Percentiles rank a stretch among this genome's conserved stretches.
phyloP scores from a whole-genome alignment of 164 flowering plant genomes.

The Buxus sempervirens region DNA sequence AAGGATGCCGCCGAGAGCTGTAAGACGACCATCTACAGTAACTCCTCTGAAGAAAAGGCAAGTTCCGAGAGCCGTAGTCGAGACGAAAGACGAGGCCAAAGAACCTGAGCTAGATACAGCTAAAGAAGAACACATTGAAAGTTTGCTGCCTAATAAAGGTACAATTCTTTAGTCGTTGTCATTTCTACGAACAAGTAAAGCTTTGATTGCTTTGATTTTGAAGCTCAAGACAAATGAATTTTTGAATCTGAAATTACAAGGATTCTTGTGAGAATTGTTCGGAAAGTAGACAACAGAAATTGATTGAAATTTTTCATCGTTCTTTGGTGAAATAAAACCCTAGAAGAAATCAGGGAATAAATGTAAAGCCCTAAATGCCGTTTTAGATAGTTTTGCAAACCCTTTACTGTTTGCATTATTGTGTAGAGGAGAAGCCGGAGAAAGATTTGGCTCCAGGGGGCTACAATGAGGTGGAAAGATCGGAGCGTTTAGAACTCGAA shows the following conservation, averaged over 20 bases:
- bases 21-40: constrained; percentile 13
- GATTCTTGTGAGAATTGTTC: not conserved
- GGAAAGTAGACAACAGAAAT: not conserved
- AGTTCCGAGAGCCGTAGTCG: not conserved
- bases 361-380: not conserved
- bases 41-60: constrained; percentile 23
- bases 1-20: constrained; percentile 25
- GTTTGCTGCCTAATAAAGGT: constrained; percentile 4
- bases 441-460: constrained; percentile 1
- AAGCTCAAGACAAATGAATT: not conserved
- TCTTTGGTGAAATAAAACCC: not conserved
- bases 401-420: not conserved
- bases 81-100: not conserved
- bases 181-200: too few relatives aligned
- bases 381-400: not conserved
- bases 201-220: too few relatives aligned
- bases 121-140: not conserved
- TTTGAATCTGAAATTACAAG: not conserved
- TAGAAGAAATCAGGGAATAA: not conserved
- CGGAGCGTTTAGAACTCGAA: constrained; percentile 18
- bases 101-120: not conserved
- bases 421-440: constrained; percentile 10
- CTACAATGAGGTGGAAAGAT: constrained; percentile 4
- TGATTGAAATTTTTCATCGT: not conserved
- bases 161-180: not conserved